phyloP scores from a whole-genome alignment of 2,329 filamentous ascomycete species.

The Alternaria arborescens region DNA sequence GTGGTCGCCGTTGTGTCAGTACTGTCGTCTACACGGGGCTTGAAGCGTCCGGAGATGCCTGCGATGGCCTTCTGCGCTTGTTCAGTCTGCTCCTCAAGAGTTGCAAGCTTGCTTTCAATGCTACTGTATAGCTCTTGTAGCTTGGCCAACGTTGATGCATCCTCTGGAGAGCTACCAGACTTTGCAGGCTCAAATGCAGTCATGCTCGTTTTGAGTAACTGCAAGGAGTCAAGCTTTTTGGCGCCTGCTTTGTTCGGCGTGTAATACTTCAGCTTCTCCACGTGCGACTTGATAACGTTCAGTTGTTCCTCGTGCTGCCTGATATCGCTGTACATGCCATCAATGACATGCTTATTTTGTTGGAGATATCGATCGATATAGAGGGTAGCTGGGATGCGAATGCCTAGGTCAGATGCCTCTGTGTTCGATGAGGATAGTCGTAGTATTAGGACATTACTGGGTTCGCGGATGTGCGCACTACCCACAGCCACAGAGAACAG shows the following conservation, averaged over 20 bases:
- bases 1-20: slow-evolving; percentile 12
- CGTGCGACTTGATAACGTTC: slow-evolving; percentile 45
- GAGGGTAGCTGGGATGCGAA: slow-evolving; percentile 63
- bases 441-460: slow-evolving; percentile 65
- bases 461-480: slow-evolving; percentile 41
- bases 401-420: slow-evolving; percentile 50
- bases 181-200: slow-evolving; percentile 39
- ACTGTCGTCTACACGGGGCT: slow-evolving; percentile 52
- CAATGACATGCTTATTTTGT: slow-evolving; percentile 58
- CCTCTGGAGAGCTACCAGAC: slow-evolving; percentile 23
- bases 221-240: slow-evolving; percentile 46
- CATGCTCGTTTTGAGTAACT: slow-evolving; percentile 52
- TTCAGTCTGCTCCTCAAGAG: slow-evolving; percentile 54
- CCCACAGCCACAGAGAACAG: slow-evolving; percentile 50
- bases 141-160: slow-evolving; percentile 34
- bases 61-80: slow-evolving; percentile 54
- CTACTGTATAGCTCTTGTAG: slow-evolving; percentile 42
- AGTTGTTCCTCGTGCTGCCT: slow-evolving; percentile 40
- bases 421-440: slow-evolving; percentile 41
- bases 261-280: slow-evolving; percentile 50
- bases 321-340: slow-evolving; percentile 57
- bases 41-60: slow-evolving; percentile 57
- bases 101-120: slow-evolving; percentile 44
- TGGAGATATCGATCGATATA: slow-evolving; percentile 69
- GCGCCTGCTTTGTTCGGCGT: slow-evolving; percentile 35